phyloP scores from a whole-genome alignment of 1,284 basidiomycete genomes.

The Mycosarcoma maydis region DNA sequence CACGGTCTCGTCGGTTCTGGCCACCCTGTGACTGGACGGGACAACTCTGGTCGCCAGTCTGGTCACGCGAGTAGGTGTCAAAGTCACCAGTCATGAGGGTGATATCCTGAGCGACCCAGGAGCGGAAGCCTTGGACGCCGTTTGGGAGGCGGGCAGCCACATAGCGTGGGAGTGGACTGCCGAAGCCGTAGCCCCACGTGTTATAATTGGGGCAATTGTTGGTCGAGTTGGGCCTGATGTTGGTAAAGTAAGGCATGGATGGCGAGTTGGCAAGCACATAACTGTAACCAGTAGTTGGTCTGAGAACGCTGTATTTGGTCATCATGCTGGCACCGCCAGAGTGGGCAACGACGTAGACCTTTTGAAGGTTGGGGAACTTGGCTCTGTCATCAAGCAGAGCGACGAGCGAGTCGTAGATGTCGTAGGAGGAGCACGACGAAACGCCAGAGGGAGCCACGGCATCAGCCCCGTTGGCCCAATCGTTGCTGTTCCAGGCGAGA shows the following conservation, averaged over 20 bases:
- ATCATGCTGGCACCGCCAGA: conserved; percentile 44
- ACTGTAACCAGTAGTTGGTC: conserved; percentile 7
- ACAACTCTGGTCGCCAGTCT: conserved; percentile 36
- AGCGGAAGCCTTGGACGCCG: conserved; percentile 4
- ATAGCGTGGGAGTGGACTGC: conserved; percentile 20
- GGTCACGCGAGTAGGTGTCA: conserved; percentile 36
- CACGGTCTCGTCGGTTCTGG: conserved; percentile 49
- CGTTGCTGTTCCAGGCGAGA: conserved; percentile 29
- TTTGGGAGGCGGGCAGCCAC: conserved; percentile 15
- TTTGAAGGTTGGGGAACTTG: conserved; percentile 38
- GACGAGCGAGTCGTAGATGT: conserved; percentile 46
- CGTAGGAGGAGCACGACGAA: conserved; percentile 37
- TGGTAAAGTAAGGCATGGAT: conserved; percentile 51
- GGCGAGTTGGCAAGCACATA: conserved; percentile 51
- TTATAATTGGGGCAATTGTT: conserved; percentile 14
- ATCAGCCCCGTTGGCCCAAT: conserved; percentile 30
- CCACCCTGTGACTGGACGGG: conserved; percentile 47
- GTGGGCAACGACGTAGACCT: conserved; percentile 44
- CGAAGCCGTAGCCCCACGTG: conserved; percentile 43
- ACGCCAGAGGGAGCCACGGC: conserved; percentile 22
- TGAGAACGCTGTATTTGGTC: conserved; percentile 41
- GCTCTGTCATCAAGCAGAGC: conserved; percentile 19
- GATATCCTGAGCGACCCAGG: conserved; percentile 31
- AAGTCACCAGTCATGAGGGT: conserved; percentile 34
- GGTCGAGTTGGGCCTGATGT: conserved; percentile 23